Evolutionary conservation across 2,329 filamentous ascomycete species (phyloP).

Genomic region (Paecilomyces sp.): DNA sequence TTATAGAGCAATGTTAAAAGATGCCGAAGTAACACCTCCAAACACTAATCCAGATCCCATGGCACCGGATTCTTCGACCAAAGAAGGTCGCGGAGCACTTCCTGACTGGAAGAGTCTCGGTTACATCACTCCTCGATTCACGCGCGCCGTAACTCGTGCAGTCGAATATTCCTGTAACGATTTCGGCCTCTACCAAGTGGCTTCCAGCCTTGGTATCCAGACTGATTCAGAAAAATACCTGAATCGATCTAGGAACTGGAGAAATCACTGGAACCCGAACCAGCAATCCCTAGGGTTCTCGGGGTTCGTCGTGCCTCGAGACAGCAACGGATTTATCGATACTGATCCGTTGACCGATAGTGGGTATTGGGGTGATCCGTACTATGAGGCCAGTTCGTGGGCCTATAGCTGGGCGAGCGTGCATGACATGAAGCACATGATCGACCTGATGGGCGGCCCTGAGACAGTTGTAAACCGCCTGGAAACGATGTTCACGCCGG

Average conservation of each 20-base stretch:
- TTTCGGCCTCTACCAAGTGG: constrained; percentile 60
- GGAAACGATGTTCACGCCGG: constrained; percentile 49
- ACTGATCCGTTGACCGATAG: constrained; percentile 48
- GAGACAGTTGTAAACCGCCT: constrained; percentile 36
- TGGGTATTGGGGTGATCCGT: constrained; percentile 57
- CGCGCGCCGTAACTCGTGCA: constrained; percentile 56
- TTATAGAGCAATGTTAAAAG: constrained; percentile 57
- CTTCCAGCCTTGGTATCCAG: constrained; percentile 47
- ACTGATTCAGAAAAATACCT: constrained; percentile 54
- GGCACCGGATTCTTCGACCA: constrained; percentile 54
- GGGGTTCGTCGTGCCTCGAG: constrained; percentile 61
- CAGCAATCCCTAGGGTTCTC: constrained; percentile 53
- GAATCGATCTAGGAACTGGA: constrained; percentile 59
- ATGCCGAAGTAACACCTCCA: constrained; percentile 57
- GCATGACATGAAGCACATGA: constrained; percentile 54
- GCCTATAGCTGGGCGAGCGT: constrained; percentile 64
- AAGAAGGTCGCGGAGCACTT: constrained; percentile 61
- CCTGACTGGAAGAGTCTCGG: constrained; percentile 60
- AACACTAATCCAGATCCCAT: constrained; percentile 51
- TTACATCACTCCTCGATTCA: constrained; percentile 58
- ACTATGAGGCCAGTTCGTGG: constrained; percentile 56
- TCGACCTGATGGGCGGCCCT: constrained; percentile 50
- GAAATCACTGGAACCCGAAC: constrained; percentile 62
- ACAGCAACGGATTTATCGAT: constrained; percentile 42
- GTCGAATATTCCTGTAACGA: constrained; percentile 66